A percentile compares a stretch with the other conserved stretches of the same genome.
phyloP scores from a whole-genome alignment of 352 stramenopile species.

The Pythium phragmiticola region DNA sequence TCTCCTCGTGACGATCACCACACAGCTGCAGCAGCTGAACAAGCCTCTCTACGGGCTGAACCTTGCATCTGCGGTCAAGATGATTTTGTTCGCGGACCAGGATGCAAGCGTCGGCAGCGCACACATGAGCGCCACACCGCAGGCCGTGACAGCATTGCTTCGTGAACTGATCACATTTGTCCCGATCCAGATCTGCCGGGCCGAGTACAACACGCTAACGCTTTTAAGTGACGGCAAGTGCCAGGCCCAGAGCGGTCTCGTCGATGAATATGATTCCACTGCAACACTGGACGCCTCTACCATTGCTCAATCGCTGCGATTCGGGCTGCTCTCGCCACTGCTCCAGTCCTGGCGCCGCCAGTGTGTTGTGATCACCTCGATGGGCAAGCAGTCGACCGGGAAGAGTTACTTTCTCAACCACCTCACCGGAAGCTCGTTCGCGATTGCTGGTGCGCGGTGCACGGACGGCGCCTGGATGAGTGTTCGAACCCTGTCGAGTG shows the following conservation, averaged over 20 bases:
- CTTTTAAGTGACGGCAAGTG: slow-evolving; percentile 8
- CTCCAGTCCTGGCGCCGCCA: slow-evolving; percentile 56
- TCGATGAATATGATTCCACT: neutral
- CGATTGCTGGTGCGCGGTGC: slow-evolving; percentile 57
- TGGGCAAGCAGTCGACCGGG: slow-evolving; percentile 74
- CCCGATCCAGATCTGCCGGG: slow-evolving; percentile 70
- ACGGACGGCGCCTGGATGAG: slow-evolving; percentile 72
- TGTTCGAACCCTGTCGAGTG: slow-evolving; percentile 34
- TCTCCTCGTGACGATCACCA: slow-evolving; percentile 40
- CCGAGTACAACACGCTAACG: slow-evolving; percentile 48
- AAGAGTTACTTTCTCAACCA: slow-evolving; percentile 84
- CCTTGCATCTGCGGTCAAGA: neutral
- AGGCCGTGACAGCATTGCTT: slow-evolving; percentile 27
- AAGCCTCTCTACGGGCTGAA: slow-evolving; percentile 39
- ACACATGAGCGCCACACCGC: neutral
- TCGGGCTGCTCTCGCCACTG: slow-evolving; percentile 53
- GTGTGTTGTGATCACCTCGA: slow-evolving; percentile 57
- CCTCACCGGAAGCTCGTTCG: slow-evolving; percentile 70
- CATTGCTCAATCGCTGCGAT: slow-evolving; percentile 69
- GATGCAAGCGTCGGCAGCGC: neutral
- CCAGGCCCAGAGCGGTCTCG: neutral
- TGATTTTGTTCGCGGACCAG: neutral
- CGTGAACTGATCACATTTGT: slow-evolving; percentile 59
- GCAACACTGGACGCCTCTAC: slow-evolving; percentile 32
- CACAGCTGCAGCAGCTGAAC: slow-evolving; percentile 49